Evolutionary conservation across 2,329 filamentous ascomycete species (phyloP).

Genomic region (Simplicillium sp.): DNA sequence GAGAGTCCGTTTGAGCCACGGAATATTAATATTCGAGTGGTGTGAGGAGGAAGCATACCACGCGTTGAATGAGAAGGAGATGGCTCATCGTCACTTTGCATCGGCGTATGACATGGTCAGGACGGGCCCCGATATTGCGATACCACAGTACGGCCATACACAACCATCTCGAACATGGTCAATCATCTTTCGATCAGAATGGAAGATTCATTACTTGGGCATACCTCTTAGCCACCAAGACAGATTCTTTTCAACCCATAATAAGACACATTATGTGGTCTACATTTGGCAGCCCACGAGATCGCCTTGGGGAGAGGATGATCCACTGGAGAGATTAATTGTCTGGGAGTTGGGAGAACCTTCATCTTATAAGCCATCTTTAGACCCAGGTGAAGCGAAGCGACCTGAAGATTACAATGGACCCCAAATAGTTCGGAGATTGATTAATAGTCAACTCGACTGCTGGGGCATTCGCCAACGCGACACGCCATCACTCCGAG

Average conservation of each 20-base stretch:
- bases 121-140: constrained; percentile 2
- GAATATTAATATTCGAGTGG: constrained; percentile 56
- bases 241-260: constrained; percentile 55
- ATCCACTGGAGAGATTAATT: constrained; percentile 46
- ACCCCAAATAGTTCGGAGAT: constrained; percentile 36
- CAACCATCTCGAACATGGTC: constrained; percentile 20
- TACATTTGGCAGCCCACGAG: constrained; percentile 53
- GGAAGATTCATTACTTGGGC: constrained; percentile 49
- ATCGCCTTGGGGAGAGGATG: constrained; percentile 44
- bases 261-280: constrained; percentile 46
- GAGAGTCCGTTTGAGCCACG: constrained; percentile 41
- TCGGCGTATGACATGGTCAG: constrained; percentile 43
- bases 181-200: constrained; percentile 45
- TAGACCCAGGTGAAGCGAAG: constrained; percentile 33
- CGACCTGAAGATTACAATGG: constrained; percentile 20
- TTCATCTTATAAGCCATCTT: constrained; percentile 38
- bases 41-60: constrained; percentile 42
- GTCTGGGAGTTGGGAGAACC: constrained; percentile 49
- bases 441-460: constrained; percentile 40
- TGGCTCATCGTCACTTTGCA: constrained; percentile 48
- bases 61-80: constrained; percentile 38
- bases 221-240: constrained; percentile 44
- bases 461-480: constrained; percentile 44
- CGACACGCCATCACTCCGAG: constrained; percentile 36
- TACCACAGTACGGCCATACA: constrained; percentile 1